Base-by-base conservation (phyloP, 169 alveolate species). In the Plasmodium vinckei region DNA sequence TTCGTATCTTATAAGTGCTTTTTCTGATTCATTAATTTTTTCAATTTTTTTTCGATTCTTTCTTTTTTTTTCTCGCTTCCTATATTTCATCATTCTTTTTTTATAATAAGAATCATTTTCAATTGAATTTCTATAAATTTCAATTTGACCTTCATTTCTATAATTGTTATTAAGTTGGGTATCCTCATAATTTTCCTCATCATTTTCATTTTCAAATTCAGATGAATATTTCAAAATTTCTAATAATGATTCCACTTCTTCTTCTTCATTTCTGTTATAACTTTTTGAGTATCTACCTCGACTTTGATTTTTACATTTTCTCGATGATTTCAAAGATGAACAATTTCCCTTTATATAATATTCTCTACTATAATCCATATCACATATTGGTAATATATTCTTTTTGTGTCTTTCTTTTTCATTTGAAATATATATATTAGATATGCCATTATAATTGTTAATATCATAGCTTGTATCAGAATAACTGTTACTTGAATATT, bases 191-290 rank as follows among this genome's bases (percentile, higher is more conserved):
- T 12, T 39, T 33, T 4, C 46, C 1, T 72, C 42, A 19, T 72
- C 64, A 4, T 39, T 44, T 7, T 42, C 5, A n/a, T 60, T 53
- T 5, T 49, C 46, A 59, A 6, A 46, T 5, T 61, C 88, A 0
- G 88, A 73, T 5, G 75, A 61, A 9, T 73, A 73, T 47, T 73
- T 73, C 12, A 73, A 25, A 4, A 73, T 73, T 47, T 73, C 88
- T 7, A 73, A 19, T 5, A 73, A 54, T 4, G 88, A 73, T 19
- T 73, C 88, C 9, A 73, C 88, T n/a, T 73, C 88, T 2, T 64
- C 27, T 9, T 7, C 47, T 39, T 61, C 64, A n/a, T 27, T 56
- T 42, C 59, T 33, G 39, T 27, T 61, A 61, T 33, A 27, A 17
- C 13, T 67, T n/a, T 9, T 67, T 1, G 9, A n/a, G 6, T 19